Base-by-base conservation (phyloP, 305 asterid species). In the Fraxinus paxiana region DNA sequence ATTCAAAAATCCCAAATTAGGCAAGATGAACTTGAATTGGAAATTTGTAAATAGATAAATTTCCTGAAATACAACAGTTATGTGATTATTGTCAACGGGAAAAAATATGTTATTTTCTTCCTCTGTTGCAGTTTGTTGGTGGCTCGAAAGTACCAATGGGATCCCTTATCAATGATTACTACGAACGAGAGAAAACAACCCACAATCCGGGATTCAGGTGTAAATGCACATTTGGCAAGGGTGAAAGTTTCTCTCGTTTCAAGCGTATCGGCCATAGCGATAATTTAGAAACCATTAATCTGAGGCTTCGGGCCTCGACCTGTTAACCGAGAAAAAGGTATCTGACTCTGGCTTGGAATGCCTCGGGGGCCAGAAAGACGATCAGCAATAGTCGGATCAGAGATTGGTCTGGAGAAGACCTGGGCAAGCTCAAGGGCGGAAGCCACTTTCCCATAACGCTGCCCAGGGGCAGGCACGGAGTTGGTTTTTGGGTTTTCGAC, bases 391-490 rank as follows among this genome's bases (percentile, higher is more conserved):
- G 86, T 69, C 46, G 93, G 89, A 85, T 91, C 92, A 15, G 94
- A 88, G 46, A 89, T 88, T 0, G 99, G 88, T 86, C 84, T 91
- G 1, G 98, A 95, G 83, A 93, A 95, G 78, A 93, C 95, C 82
- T 92, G 93, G 41, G 98, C 98, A 75, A 95, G 97, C 92, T 95
- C 99, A 31, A 93, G 89, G 9, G 99, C 97, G 9, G 99, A 90
- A 73, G 97, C 91, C 56, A 92, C 97, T 87, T 92, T 95, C 61
- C 97, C 94, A 24, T 82, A 84, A 24, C 93, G 94, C 48, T 78
- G 9, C 12, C 86, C 86, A 5, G 87, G 86, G 80, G 82, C 82
- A 80, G 87, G 90, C 1, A 87, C 73, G 20, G 88, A 77, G 17
- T 87, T 88, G 43, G 91, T 88, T 78, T 77, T 89, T 34, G 85